phyloP scores from a whole-genome alignment of 2,329 filamentous ascomycete genomes.

The Ascochyta lentis region DNA sequence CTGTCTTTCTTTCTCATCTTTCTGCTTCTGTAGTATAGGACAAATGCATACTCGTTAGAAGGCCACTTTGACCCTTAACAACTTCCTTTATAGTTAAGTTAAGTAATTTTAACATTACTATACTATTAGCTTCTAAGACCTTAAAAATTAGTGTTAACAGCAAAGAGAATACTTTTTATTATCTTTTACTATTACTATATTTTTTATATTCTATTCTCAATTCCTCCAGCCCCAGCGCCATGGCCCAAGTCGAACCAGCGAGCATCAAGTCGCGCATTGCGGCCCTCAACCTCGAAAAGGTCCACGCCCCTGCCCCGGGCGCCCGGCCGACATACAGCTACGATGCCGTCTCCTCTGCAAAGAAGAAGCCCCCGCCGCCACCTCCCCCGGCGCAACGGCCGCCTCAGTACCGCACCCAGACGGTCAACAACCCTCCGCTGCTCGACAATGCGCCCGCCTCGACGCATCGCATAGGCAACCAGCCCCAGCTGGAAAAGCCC shows the following conservation, averaged over 20 bases:
- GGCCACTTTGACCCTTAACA: too few relatives aligned
- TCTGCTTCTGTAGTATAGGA: too few relatives aligned
- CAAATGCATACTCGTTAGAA: too few relatives aligned
- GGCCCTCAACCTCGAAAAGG: slow-evolving; percentile 55
- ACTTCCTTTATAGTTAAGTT: too few relatives aligned
- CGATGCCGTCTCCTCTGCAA: slow-evolving; percentile 39
- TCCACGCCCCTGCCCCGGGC: slow-evolving; percentile 47
- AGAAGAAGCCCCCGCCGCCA: slow-evolving; percentile 48
- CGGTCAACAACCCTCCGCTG: slow-evolving; percentile 51
- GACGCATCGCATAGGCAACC: slow-evolving; percentile 47
- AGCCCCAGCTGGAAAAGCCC: slow-evolving; percentile 36
- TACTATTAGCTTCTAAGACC: too few relatives aligned
- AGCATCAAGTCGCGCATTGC: slow-evolving; percentile 57
- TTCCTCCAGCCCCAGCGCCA: slow-evolving; percentile 23
- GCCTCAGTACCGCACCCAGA: slow-evolving; percentile 42
- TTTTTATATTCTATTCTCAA: too few relatives aligned
- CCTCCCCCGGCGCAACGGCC: slow-evolving; percentile 49
- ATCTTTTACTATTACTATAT: too few relatives aligned
- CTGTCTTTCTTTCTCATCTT: too few relatives aligned
- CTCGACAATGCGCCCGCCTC: slow-evolving; percentile 45
- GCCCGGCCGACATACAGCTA: slow-evolving; percentile 46
- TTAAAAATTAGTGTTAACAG: too few relatives aligned
- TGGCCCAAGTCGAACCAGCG: slow-evolving; percentile 40
- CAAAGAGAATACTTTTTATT: too few relatives aligned
- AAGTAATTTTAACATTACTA: too few relatives aligned